Evolutionary conservation across 257 asterid genomes (phyloP).

Genomic region (Phtheirospermum japonicum): DNA sequence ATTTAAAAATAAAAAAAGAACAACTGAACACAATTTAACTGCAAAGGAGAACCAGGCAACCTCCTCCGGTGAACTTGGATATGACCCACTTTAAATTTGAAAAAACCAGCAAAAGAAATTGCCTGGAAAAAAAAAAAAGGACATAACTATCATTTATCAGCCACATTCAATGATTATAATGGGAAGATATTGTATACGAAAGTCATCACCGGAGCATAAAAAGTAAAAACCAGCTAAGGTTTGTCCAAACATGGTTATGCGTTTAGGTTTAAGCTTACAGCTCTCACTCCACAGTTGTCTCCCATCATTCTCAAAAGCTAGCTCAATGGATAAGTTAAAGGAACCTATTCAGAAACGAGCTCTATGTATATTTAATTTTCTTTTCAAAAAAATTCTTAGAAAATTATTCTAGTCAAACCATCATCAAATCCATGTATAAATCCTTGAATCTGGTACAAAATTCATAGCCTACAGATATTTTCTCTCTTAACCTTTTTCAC

Average conservation of each 20-base stretch:
- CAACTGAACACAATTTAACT: background rate
- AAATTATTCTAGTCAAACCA: constrained; percentile 4
- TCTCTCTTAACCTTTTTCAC: too few relatives aligned
- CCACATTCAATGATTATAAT: background rate
- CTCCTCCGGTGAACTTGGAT: background rate
- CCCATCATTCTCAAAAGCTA: background rate
- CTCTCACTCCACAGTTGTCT: constrained; percentile 9
- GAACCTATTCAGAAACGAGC: background rate
- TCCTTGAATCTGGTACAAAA: background rate
- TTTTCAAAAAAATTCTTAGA: background rate
- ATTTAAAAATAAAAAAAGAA: too few relatives aligned
- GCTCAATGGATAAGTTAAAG: background rate
- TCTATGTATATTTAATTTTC: background rate
- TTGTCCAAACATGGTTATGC: background rate
- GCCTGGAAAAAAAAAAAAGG: background rate
- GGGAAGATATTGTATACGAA: background rate
- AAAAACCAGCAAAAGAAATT: background rate
- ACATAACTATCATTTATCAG: background rate
- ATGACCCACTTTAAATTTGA: background rate
- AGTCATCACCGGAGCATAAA: background rate
- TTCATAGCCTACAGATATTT: background rate
- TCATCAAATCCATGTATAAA: background rate
- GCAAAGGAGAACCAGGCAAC: background rate
- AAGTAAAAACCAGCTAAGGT: background rate
- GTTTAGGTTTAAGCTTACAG: too few relatives aligned